Evolutionary conservation across 2,329 filamentous ascomycete species (phyloP).

Genomic region (Beauveria scarabaeidicola): DNA sequence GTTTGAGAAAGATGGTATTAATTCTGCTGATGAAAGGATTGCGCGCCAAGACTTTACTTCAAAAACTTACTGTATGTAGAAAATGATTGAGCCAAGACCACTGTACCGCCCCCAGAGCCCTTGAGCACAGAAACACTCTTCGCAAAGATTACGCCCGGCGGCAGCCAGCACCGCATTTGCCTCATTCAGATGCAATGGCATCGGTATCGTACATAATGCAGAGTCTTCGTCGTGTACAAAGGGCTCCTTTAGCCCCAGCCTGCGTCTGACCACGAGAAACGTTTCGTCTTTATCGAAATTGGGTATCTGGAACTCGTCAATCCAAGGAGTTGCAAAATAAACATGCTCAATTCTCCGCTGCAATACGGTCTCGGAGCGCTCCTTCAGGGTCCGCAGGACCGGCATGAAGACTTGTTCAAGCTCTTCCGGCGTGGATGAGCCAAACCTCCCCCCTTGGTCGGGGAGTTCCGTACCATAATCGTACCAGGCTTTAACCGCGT

Average conservation of each 20-base stretch:
- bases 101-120: not conserved
- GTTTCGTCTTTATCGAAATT: not conserved
- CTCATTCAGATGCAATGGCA: not conserved
- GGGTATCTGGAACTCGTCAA: not conserved
- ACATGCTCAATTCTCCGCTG: not conserved
- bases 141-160: not conserved
- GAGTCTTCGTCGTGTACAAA: not conserved
- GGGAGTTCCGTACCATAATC: not conserved
- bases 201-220: not conserved
- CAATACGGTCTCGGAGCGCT: not conserved
- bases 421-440: not conserved
- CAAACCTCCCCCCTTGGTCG: not conserved
- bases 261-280: not conserved
- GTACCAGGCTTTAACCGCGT: not conserved
- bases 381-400: not conserved
- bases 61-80: not conserved
- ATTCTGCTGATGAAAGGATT: not conserved
- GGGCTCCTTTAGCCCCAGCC: not conserved
- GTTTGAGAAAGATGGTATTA: not conserved
- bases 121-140: not conserved
- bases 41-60: too few species aligned
- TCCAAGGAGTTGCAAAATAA: not conserved
- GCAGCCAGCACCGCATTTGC: not conserved
- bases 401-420: not conserved
- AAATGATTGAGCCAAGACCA: not conserved